Evolutionary conservation across 495 filamentous ascomycete genomes (phyloP), one percentile per base, ranked within the genome.

Genomic region (Penicillium mononematosum): DNA sequence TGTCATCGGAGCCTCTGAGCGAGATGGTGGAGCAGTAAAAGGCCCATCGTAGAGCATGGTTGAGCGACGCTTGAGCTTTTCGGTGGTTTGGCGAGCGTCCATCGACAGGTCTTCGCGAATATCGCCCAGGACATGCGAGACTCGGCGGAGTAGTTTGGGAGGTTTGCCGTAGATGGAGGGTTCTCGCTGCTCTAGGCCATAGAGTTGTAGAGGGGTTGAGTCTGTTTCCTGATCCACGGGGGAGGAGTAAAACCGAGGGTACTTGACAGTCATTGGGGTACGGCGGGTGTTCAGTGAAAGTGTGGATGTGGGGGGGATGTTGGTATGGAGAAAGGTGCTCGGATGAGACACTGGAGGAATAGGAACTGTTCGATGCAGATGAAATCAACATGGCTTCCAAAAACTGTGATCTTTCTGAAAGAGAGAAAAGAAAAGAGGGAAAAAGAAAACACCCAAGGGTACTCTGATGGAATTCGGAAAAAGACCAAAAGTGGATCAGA

Each of bases 81-180:
- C 66, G 9, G 64, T 66, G 7, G 64, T 66, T 43, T 53, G 50
- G 24, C 60, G 62, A 9, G 66, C 45, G 50, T 75, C 66, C 4
- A 70, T 58, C 4, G 68, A 59, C 25, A 72, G 64, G 46, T 77
- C 73, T 55, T 77, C 74, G 20, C 70, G 71, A 64, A 75, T 75
- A 46, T 75, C 71, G 57, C 66, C 74, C 27, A 77, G 69, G 41
- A 69, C 72, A 56, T 74, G 68, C 19, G 74, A 77, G 56, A 77
- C 65, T 22, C 74, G 71, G 54, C 58, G 66, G 46, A 75, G 49
- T n/a, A 73, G 65, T 24, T 68, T 70, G 45, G 71, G 60, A 12
- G 48, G 61, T 47, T 60, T 64, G 47, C 73, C 61, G 45, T 57
- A 55, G 58, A 76, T 68, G 12, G 75, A 75, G 24, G 72, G 69